A percentile compares a stretch with the other conserved stretches of the same genome.
Conservation (phyloP, 495 filamentous ascomycete species). For the Penicillium herquei region DNA sequence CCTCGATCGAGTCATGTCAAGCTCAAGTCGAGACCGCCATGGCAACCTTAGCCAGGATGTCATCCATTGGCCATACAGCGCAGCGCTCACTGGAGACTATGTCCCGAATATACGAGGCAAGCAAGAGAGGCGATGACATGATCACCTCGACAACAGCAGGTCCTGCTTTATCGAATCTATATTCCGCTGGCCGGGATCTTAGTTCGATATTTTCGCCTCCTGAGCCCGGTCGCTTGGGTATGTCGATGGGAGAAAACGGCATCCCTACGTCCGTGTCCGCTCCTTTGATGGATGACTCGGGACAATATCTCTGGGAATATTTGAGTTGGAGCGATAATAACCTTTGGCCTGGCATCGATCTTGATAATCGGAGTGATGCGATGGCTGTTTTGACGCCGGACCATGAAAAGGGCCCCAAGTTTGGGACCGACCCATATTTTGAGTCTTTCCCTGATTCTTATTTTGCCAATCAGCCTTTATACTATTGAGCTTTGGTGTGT, state of each 20-base stretch:
- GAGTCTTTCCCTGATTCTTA: slow-evolving; percentile 29
- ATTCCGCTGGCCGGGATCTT: slow-evolving; percentile 22
- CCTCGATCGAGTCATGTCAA: slow-evolving; percentile 45
- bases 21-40: slow-evolving; percentile 67
- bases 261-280: slow-evolving; percentile 27
- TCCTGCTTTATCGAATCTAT: slow-evolving; percentile 2
- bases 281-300: slow-evolving; percentile 34
- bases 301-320: slow-evolving; percentile 45
- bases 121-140: slow-evolving; percentile 31
- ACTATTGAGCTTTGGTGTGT: slow-evolving; percentile 9
- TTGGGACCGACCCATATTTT: slow-evolving; percentile 26
- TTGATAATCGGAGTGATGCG: slow-evolving; percentile 25
- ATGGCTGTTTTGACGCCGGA: slow-evolving; percentile 27
- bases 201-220: slow-evolving; percentile 15
- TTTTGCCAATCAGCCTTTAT: slow-evolving; percentile 27
- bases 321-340: slow-evolving; percentile 43
- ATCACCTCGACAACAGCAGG: slow-evolving; percentile 8
- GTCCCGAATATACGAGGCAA: slow-evolving; percentile 66
- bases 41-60: slow-evolving; percentile 65
- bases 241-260: slow-evolving; percentile 23
- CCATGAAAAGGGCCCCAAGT: slow-evolving; percentile 33
- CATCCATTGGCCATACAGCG: slow-evolving; percentile 68
- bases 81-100: slow-evolving; percentile 68
- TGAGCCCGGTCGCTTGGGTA: slow-evolving; percentile 19
- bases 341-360: slow-evolving; percentile 36